A percentile compares a stretch with the other conserved stretches of the same genome.
These are phyloP conservation scores for Trichophyton simii DNA, from an alignment of 2,329 filamentous ascomycete genomes.

Conservation along the genomic window DNA sequence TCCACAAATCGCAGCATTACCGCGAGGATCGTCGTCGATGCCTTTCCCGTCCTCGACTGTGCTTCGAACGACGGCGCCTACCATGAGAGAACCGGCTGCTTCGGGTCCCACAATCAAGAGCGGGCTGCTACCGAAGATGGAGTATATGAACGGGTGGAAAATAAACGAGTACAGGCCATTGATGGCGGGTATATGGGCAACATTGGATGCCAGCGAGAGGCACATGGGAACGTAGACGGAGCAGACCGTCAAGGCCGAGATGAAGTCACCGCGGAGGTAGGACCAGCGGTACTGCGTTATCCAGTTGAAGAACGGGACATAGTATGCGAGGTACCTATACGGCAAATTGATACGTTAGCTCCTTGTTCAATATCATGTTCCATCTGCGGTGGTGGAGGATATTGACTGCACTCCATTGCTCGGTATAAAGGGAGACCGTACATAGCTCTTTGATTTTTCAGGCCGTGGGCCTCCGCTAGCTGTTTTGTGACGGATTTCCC, in stretches of 20 bases:
- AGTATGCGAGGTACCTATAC: conserved; percentile 75
- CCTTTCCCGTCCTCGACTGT: conserved; percentile 58
- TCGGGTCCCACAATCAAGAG: conserved; percentile 92
- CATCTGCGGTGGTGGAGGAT: not conserved
- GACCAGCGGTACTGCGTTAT: conserved; percentile 71
- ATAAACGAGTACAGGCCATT: conserved; percentile 91
- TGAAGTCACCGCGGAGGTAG: conserved; percentile 72
- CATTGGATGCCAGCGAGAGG: conserved; percentile 79
- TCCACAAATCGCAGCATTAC: conserved; percentile 74
- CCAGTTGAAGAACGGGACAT: conserved; percentile 85
- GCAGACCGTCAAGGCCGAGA: conserved; percentile 88
- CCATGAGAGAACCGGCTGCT: conserved; percentile 79
- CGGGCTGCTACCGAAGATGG: conserved; percentile 77
- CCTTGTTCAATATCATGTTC: not conserved
- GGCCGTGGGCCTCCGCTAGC: conserved; percentile 59
- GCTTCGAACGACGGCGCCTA: conserved; percentile 71
- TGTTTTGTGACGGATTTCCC: conserved; percentile 57
- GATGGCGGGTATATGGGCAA: conserved; percentile 83
- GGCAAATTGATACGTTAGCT: conserved; percentile 8
- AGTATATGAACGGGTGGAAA: conserved; percentile 84
- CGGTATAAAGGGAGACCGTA: conserved; percentile 29
- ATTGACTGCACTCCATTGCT: not conserved
- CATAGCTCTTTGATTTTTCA: conserved; percentile 63
- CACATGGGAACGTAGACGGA: conserved; percentile 98
- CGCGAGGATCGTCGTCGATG: conserved; percentile 51